These are phyloP conservation scores for Xylariales sp. DNA, from an alignment of 2,329 filamentous ascomycete species.

Conservation along the genomic window DNA sequence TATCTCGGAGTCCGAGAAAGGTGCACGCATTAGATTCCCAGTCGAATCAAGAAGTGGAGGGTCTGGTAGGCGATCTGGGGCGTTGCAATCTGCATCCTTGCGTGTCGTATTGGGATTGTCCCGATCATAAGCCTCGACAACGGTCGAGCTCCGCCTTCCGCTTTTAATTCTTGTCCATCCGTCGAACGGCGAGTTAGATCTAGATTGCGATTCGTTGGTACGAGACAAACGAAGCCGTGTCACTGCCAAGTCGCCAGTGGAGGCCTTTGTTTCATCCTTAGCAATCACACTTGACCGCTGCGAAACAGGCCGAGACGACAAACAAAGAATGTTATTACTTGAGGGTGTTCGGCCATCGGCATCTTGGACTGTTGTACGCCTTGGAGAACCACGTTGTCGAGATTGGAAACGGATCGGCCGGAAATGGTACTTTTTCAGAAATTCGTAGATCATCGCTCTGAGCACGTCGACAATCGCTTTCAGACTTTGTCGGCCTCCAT, in stretches of 20 bases:
- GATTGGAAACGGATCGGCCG: constrained; percentile 40
- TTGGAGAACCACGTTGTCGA: constrained; percentile 6
- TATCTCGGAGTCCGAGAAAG: constrained; percentile 35
- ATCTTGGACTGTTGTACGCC: neutral
- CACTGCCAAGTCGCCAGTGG: constrained; percentile 21
- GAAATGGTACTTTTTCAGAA: constrained; percentile 69
- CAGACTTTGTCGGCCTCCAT: constrained; percentile 44
- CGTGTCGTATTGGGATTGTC: too few species aligned
- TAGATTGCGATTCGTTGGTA: constrained; percentile 31
- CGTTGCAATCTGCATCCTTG: neutral
- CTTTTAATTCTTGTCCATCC: constrained; percentile 33
- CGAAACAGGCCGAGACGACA: constrained; percentile 5
- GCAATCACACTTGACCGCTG: neutral
- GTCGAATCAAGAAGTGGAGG: constrained; percentile 32
- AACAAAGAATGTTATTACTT: constrained; percentile 10
- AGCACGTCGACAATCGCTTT: constrained; percentile 60
- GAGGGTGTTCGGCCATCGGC: constrained; percentile 9
- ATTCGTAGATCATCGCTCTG: constrained; percentile 64
- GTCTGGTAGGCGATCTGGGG: neutral
- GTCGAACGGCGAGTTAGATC: constrained; percentile 29
- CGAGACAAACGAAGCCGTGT: constrained; percentile 30
- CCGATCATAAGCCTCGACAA: neutral
- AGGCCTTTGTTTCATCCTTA: constrained; percentile 5
- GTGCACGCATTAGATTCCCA: constrained; percentile 38
- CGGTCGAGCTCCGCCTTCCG: constrained; percentile 16